A percentile compares a stretch with the other conserved stretches of the same genome.
Conservation (phyloP, 495 filamentous ascomycete genomes). For the Tuber borchii region DNA sequence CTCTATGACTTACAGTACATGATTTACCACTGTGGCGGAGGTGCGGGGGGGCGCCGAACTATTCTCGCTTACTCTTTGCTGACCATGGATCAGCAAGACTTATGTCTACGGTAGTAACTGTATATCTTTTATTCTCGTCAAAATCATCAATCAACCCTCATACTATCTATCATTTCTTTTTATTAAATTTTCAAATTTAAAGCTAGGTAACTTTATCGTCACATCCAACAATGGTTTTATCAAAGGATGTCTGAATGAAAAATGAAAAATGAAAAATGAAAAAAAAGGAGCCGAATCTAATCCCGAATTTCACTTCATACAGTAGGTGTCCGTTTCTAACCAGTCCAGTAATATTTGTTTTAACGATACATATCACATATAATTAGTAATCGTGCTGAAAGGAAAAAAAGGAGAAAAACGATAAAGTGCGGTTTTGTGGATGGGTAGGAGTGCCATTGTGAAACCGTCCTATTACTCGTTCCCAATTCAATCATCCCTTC, state of each 20-base stretch:
- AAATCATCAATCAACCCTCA: background rate
- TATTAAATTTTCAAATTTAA: background rate
- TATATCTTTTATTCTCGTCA: background rate
- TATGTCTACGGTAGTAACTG: too few relatives aligned
- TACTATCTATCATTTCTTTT: background rate
- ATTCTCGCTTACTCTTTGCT: too few relatives aligned
- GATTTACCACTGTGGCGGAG: too few relatives aligned
- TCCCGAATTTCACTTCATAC: background rate
- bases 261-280: too few relatives aligned
- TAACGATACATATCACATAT: background rate
- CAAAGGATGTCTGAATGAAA: background rate
- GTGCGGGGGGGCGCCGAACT: too few relatives aligned
- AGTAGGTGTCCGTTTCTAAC: constrained; percentile 17
- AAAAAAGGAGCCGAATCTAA: background rate
- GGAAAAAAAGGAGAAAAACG: background rate
- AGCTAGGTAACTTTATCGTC: too few relatives aligned
- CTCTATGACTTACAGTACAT: too few relatives aligned
- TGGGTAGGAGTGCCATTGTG: constrained; percentile 31
- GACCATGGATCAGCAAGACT: too few relatives aligned
- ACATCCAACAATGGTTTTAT: background rate
- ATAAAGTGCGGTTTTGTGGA: too few relatives aligned
- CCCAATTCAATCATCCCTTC: background rate
- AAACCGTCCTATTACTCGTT: constrained; percentile 27
- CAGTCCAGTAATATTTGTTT: constrained; percentile 29
- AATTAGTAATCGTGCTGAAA: background rate